Conservation (phyloP, 148 eudicot genomes). For the Amaranthus hypochondriacus region DNA sequence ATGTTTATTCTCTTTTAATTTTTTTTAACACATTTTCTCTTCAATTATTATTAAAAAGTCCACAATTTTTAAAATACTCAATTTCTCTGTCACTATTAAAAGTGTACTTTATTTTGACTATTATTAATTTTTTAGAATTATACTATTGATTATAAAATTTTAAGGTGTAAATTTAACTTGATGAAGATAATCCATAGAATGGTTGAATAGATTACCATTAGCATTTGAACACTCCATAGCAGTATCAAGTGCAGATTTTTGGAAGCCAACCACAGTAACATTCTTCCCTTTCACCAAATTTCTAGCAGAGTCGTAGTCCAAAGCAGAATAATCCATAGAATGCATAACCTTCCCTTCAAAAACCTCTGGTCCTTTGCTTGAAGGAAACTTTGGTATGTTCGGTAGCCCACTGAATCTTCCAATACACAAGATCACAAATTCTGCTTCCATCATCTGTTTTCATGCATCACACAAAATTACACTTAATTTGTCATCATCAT, state of each 20-base stretch:
- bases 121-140: too few species aligned
- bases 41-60: too few species aligned
- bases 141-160: too few species aligned
- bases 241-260: constrained; percentile 60
- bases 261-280: constrained; percentile 55
- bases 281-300: constrained; percentile 41
- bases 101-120: too few species aligned
- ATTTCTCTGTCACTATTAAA: too few species aligned
- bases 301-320: constrained; percentile 36
- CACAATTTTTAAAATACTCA: too few species aligned
- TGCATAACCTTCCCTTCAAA: constrained; percentile 58
- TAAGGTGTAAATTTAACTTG: too few species aligned
- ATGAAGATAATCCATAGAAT: too few species aligned
- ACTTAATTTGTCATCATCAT: too few species aligned
- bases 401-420: constrained; percentile 54
- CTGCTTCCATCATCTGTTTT: constrained; percentile 31
- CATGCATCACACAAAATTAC: too few species aligned
- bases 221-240: constrained; percentile 47
- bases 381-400: constrained; percentile 59
- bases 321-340: constrained; percentile 47
- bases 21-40: too few species aligned
- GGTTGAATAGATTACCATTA: constrained; percentile 35
- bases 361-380: constrained; percentile 44
- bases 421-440: constrained; percentile 50
- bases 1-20: too few species aligned